Evolutionary conservation across 2,329 filamentous ascomycete species (phyloP).

Genomic region (Hortaea werneckii): DNA sequence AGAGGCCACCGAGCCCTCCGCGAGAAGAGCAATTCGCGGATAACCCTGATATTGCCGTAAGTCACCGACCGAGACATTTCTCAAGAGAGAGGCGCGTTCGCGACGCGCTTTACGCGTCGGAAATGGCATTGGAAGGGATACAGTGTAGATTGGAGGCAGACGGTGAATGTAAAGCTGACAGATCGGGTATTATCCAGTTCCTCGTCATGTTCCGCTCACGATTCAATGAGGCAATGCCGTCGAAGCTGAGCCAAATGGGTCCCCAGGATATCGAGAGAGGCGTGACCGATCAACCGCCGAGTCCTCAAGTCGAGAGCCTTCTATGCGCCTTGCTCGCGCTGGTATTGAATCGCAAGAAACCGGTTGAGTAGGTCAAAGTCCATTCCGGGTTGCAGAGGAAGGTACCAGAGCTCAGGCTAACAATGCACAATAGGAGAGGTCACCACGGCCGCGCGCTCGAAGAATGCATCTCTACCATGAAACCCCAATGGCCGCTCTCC

Average conservation of each 20-base stretch:
- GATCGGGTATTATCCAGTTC: constrained; percentile 51
- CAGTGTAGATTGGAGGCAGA: constrained; percentile 1
- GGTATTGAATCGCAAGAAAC: constrained; percentile 93
- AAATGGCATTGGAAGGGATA: constrained; percentile 7
- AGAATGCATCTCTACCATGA: constrained; percentile 78
- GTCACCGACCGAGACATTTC: constrained; percentile 32
- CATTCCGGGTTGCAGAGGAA: too few relatives aligned
- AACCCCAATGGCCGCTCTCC: constrained; percentile 73
- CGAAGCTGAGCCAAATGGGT: constrained; percentile 78
- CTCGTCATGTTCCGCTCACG: constrained; percentile 96
- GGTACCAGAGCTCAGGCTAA: not conserved
- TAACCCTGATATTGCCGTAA: constrained; percentile 82
- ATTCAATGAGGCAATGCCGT: constrained; percentile 80
- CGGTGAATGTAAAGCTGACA: constrained; percentile 29
- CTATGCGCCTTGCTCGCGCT: constrained; percentile 82
- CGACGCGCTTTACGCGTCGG: constrained; percentile 15
- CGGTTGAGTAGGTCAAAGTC: constrained; percentile 71
- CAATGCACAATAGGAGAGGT: constrained; percentile 54
- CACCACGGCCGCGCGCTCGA: constrained; percentile 91
- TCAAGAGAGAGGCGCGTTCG: constrained; percentile 16
- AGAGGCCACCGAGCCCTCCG: constrained; percentile 76
- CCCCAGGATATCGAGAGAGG: constrained; percentile 92
- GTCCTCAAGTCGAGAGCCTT: constrained; percentile 76
- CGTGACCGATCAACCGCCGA: constrained; percentile 64
- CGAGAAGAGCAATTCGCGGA: constrained; percentile 86